These are phyloP conservation scores for Hypoxylon sp. DNA, from an alignment of 2,329 filamentous ascomycete species.

Conservation along the genomic window DNA sequence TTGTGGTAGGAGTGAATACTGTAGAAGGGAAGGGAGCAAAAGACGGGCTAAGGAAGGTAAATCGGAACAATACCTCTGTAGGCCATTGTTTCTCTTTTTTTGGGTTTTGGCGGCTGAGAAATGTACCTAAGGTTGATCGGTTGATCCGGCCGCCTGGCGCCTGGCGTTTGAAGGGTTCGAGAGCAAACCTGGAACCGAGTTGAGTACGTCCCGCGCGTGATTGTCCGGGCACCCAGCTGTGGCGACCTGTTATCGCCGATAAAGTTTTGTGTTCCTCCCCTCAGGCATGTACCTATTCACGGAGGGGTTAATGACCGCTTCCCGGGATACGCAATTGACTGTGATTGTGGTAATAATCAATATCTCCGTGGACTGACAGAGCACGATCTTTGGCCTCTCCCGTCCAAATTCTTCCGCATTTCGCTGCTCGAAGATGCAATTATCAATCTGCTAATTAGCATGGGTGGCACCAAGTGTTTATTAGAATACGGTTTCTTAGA, in stretches of 20 bases:
- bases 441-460: constrained; percentile 12
- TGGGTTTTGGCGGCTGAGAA: constrained; percentile 12
- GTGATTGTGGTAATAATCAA: not conserved
- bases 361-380: constrained; percentile 8
- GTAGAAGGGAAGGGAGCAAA: constrained; percentile 2
- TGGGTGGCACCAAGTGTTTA: not conserved
- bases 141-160: constrained; percentile 13
- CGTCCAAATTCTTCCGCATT: constrained; percentile 23
- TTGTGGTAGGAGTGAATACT: constrained; percentile 10
- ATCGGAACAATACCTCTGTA: constrained; percentile 36
- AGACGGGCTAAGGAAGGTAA: constrained; percentile 6
- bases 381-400: constrained; percentile 9
- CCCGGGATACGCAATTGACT: constrained; percentile 18
- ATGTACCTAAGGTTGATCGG: constrained; percentile 1
- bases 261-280: constrained; percentile 15
- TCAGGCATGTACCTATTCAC: constrained; percentile 19
- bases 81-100: constrained; percentile 33
- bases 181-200: not conserved
- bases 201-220: constrained; percentile 15
- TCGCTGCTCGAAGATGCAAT: constrained; percentile 18
- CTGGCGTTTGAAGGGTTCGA: constrained; percentile 16
- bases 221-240: constrained; percentile 16
- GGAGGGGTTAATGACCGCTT: constrained; percentile 6
- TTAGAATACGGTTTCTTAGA: not conserved
- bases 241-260: constrained; percentile 35